Conservation (phyloP, 1,139 yeast species). For the Pichia sp. region DNA sequence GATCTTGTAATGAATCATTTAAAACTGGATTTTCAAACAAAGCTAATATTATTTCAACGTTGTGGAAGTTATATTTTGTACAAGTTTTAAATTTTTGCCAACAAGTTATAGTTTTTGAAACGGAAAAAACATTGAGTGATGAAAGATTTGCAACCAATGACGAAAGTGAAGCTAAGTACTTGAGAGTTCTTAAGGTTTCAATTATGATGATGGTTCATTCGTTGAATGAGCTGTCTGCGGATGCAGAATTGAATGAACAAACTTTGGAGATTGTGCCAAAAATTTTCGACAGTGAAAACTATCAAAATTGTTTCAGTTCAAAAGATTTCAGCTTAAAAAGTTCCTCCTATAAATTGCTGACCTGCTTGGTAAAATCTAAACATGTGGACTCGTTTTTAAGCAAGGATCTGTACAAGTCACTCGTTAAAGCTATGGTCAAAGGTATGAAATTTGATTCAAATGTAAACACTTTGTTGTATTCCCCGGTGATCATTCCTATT, state of each 20-base stretch:
- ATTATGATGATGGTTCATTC: constrained; percentile 36
- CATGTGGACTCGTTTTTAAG: constrained; percentile 13
- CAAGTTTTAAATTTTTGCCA: constrained; percentile 49
- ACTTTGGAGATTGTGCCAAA: constrained; percentile 15
- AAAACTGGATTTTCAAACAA: constrained; percentile 49
- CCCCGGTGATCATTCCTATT: constrained; percentile 39
- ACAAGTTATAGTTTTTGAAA: constrained; percentile 48
- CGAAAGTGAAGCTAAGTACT: constrained; percentile 61
- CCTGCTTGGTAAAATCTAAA: constrained; percentile 17
- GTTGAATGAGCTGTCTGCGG: constrained; percentile 6
- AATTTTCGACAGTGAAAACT: constrained; percentile 31
- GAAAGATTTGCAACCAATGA: constrained; percentile 61
- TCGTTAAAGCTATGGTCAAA: constrained; percentile 44
- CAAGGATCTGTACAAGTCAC: constrained; percentile 33
- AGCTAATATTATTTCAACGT: constrained; percentile 44
- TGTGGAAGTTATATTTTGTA: constrained; percentile 52
- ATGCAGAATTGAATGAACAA: constrained; percentile 19
- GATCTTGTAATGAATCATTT: constrained; percentile 40
- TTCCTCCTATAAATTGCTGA: constrained; percentile 32
- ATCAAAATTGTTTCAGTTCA: constrained; percentile 36
- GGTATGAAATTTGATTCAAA: constrained; percentile 34
- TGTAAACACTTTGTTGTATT: constrained; percentile 32
- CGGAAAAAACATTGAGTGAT: constrained; percentile 61
- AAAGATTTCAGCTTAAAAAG: constrained; percentile 41
- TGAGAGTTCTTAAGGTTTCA: constrained; percentile 47